Percentiles rank a stretch among this genome's conserved stretches.
These are phyloP conservation scores for Saccharomycopsis guyanensis DNA, from an alignment of 805 yeast genomes.

Conservation along the genomic window DNA sequence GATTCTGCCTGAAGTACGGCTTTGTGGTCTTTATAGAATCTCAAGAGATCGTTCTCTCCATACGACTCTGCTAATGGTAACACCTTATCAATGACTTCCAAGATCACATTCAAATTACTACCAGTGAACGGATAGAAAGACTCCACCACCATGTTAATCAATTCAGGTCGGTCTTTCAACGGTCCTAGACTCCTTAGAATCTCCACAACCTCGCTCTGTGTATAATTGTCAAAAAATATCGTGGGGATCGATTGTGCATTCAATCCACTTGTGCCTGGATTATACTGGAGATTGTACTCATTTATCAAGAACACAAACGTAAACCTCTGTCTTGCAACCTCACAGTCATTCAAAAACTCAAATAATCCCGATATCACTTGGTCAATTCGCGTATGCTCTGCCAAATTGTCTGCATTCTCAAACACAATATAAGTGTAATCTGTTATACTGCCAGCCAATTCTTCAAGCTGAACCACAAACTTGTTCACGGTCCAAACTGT, in stretches of 20 bases:
- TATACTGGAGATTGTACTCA: slow-evolving; percentile 11
- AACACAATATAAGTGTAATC: slow-evolving; percentile 1
- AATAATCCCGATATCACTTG: slow-evolving; percentile 6
- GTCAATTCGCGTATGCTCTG: slow-evolving; percentile 3
- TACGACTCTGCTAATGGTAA: neutral
- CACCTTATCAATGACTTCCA: slow-evolving; percentile 8
- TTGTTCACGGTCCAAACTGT: slow-evolving; percentile 4
- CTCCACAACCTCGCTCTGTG: slow-evolving; percentile 27
- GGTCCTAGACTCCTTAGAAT: slow-evolving; percentile 20
- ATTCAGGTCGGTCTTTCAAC: slow-evolving; percentile 28
- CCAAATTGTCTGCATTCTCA: slow-evolving; percentile 9
- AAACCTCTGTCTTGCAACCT: neutral
- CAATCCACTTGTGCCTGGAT: slow-evolving; percentile 26
- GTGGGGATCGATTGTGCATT: slow-evolving; percentile 31
- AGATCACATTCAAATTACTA: slow-evolving; percentile 28
- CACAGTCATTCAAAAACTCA: slow-evolving; percentile 5
- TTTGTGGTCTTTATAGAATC: slow-evolving; percentile 9
- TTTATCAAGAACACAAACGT: slow-evolving; percentile 12
- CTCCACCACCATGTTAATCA: slow-evolving; percentile 35
- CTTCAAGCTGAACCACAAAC: slow-evolving; percentile 13
- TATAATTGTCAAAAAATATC: slow-evolving; percentile 31
- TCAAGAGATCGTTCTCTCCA: slow-evolving; percentile 8
- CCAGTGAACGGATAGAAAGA: slow-evolving; percentile 35
- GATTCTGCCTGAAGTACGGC: slow-evolving; percentile 10
- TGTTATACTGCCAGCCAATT: neutral